Base-by-base conservation (phyloP, 2,329 filamentous ascomycete genomes). In the Grosmannia serpens region DNA sequence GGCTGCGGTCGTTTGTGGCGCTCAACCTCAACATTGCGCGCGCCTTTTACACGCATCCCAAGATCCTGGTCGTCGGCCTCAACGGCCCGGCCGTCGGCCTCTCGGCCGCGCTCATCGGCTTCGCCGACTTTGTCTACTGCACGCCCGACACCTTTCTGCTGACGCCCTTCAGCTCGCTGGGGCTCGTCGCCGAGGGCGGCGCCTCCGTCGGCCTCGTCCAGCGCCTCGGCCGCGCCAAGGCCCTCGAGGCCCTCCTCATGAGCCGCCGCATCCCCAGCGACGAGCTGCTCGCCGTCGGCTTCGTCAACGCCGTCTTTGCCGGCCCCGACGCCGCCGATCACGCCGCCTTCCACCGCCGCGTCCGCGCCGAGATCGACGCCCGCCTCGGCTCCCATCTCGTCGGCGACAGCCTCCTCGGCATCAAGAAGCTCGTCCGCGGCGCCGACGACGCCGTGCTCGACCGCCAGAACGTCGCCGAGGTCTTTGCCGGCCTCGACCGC, bases 211-310 rank as follows among this genome's bases (percentile, higher is more conserved):
- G 86, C 0, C 86, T 97, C 59, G 89, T 94, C 17, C 81, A 87
- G 66, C 77, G 92, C 0, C 77, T 97, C 27, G 94, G 94, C 1
- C 80, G 90, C 55, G 76, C 82, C 60, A 88, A 89, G 69, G 91
- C 91, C 11, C 95, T 95, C 68, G 94, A 97, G 77, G 92, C 94
- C 15, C 79, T 97, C 15, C 85, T 99, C 64, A 94, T 95, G 87
- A 91, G 87, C 67, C 88, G 87, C 71, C 80, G 85, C 51, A 88
- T 97, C 65, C 70, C 77, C 0, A 82, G 82, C 33, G 82, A 86
- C 27, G 90, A 95, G 68, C 77, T 97, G 33, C 77, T 91, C 62
- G 74, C 79, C 10, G 80, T 82, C 3, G 91, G 92, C 0, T 97
- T 90, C 67, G 89, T 95, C 51, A 97, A 96, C 67, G 88, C 86